phyloP scores from a whole-genome alignment of 2,329 filamentous ascomycete genomes.

The Nothophaeocryptopus gaeumannii region DNA sequence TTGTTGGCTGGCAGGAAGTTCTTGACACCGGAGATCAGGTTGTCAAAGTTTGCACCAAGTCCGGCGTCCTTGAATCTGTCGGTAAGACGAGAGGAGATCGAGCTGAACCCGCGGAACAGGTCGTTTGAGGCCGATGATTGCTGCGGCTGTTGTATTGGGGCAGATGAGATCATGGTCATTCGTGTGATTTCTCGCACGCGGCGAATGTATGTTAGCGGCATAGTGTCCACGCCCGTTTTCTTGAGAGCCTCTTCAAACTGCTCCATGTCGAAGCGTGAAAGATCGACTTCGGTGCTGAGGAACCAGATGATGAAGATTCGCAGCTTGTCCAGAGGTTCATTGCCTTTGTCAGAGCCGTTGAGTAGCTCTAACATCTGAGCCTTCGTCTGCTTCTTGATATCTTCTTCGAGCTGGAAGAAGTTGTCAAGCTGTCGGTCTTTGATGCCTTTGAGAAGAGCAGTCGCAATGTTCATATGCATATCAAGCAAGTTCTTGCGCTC shows the following conservation, averaged over 20 bases:
- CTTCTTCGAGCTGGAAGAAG: slow-evolving; percentile 93
- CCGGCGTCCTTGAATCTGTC: slow-evolving; percentile 93
- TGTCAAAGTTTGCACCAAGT: slow-evolving; percentile 83
- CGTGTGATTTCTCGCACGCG: slow-evolving; percentile 91
- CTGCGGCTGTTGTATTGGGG: slow-evolving; percentile 60
- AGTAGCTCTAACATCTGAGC: slow-evolving; percentile 83
- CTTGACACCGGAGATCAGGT: slow-evolving; percentile 91
- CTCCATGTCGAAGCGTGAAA: slow-evolving; percentile 76
- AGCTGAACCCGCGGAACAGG: slow-evolving; percentile 89
- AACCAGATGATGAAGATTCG: slow-evolving; percentile 97
- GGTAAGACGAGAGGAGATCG: slow-evolving; percentile 85
- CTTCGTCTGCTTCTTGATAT: slow-evolving; percentile 86
- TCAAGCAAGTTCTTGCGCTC: slow-evolving; percentile 91
- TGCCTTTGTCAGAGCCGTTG: slow-evolving; percentile 77
- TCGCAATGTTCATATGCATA: slow-evolving; percentile 99
- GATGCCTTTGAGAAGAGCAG: slow-evolving; percentile 74
- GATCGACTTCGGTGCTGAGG: slow-evolving; percentile 85
- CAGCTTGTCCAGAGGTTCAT: slow-evolving; percentile 81
- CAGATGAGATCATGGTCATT: slow-evolving; percentile 95
- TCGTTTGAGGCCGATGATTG: slow-evolving; percentile 65
- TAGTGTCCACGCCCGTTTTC: slow-evolving; percentile 70
- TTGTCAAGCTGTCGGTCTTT: slow-evolving; percentile 94
- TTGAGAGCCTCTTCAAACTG: slow-evolving; percentile 82
- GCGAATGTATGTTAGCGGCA: slow-evolving; percentile 78
- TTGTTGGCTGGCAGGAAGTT: slow-evolving; percentile 96